Evolutionary conservation across 495 filamentous ascomycete genomes (phyloP).

Genomic region (Parachaetomium inaequale): DNA sequence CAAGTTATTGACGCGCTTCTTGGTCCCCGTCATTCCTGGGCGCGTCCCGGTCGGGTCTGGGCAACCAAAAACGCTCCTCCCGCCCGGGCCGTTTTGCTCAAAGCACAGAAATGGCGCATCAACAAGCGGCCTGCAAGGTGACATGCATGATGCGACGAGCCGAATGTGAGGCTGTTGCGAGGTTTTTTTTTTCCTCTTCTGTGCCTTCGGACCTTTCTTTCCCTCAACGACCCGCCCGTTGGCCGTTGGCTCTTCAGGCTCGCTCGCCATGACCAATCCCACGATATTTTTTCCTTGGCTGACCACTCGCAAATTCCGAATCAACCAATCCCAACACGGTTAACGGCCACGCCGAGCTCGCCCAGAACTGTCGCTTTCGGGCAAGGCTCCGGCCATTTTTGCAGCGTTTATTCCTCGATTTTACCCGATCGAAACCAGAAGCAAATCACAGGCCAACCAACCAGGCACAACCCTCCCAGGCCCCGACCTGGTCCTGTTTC

Average conservation of each 20-base stretch:
- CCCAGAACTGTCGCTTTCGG: not conserved
- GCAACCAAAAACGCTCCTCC: not conserved
- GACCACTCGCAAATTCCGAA: not conserved
- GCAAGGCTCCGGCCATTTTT: not conserved
- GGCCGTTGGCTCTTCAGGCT: constrained; percentile 1
- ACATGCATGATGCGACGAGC: constrained; percentile 22
- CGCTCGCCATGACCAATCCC: too few relatives aligned
- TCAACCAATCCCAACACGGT: constrained; percentile 3
- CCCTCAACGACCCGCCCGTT: too few relatives aligned
- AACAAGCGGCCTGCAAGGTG: constrained; percentile 15
- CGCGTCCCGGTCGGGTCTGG: not conserved
- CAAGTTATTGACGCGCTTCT: not conserved
- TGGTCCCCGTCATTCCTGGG: not conserved
- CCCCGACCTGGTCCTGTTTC: too few relatives aligned
- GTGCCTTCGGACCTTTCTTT: too few relatives aligned
- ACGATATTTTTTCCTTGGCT: not conserved
- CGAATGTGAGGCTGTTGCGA: constrained; percentile 14
- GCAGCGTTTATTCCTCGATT: not conserved
- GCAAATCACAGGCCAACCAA: not conserved
- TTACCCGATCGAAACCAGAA: not conserved
- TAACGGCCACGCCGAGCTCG: not conserved
- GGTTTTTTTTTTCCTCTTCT: constrained; percentile 20
- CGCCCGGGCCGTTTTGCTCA: not conserved
- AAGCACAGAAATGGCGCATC: constrained; percentile 28
- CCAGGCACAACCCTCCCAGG: too few relatives aligned